phyloP scores from a whole-genome alignment of 2,329 filamentous ascomycete genomes.

The Epichloe elymi region DNA sequence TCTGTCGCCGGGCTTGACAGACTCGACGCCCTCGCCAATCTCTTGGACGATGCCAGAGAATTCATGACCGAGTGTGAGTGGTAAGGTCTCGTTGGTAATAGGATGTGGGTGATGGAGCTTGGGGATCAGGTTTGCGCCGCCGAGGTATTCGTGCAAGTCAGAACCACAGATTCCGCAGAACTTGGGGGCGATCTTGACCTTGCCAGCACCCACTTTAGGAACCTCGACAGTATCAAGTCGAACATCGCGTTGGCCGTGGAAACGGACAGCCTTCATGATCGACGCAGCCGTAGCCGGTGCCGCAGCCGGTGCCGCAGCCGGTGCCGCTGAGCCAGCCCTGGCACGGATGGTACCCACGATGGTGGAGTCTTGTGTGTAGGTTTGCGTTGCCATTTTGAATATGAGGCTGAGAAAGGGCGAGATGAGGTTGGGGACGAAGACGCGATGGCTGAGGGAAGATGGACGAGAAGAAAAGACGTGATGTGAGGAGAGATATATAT shows the following conservation, averaged over 20 bases:
- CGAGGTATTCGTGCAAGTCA: conserved; percentile 19
- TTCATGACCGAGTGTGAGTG: conserved; percentile 51
- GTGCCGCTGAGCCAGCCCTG: conserved; percentile 2
- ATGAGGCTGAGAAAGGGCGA: neutral
- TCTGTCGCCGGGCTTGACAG: conserved; percentile 38
- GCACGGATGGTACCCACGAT: conserved; percentile 5
- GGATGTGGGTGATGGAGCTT: conserved; percentile 38
- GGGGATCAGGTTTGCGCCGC: conserved; percentile 21
- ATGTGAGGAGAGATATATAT: neutral
- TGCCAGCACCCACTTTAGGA: conserved; percentile 27
- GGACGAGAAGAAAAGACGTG: neutral
- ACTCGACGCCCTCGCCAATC: conserved; percentile 35
- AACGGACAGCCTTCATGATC: conserved; percentile 39
- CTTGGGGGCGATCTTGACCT: conserved; percentile 28
- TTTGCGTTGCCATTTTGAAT: conserved; percentile 2
- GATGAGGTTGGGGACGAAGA: neutral
- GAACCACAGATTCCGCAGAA: conserved; percentile 38
- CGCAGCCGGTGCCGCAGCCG: neutral
- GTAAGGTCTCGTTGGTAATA: conserved; percentile 42
- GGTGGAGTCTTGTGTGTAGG: conserved; percentile 1
- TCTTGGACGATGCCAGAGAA: conserved; percentile 47
- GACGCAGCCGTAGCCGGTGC: neutral
- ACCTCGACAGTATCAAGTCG: conserved; percentile 37
- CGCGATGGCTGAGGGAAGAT: neutral
- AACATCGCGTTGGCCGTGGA: conserved; percentile 41